Evolutionary conservation across 345 rosid genomes (phyloP), one percentile per base, ranked within the genome.

Genomic region (Acer yangbiense): DNA sequence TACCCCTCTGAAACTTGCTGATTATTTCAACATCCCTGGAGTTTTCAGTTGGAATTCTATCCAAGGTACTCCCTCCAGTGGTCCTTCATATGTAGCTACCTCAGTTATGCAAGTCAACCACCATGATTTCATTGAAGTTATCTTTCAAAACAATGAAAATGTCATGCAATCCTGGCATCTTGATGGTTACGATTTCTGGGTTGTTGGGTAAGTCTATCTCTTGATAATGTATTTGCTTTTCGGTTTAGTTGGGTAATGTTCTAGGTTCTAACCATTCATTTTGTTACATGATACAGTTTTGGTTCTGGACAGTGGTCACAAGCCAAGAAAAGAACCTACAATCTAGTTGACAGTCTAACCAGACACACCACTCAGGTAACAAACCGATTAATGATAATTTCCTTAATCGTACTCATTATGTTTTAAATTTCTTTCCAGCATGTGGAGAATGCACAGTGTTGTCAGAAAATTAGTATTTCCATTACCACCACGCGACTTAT

Each of bases 101-200:
- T 88, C 97, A 6, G 97, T 93, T 64, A 71, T 95, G 78, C 84
- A 85, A 54, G 58, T 85, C 18, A 69, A 80, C 39, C 95, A 83
- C 48, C 97, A 91, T 69, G 91, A 89, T 73, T 95, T 89, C 66
- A 68, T 91, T 7, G 98, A 95, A 80, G 77, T 95, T 17, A 85
- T 95, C 64, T 91, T 95, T 64, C 94, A 95, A 66, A 93, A 95
- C 89, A 89, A 75, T 55, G 97, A 93, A 78, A 83, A 84, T 9
- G 11, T 83, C 2, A 78, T 89, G 82, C 98, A 95, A 78, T 90
- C 98, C 77, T 95, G 98, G 98, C 98, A 95, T 79, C 95, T 93
- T 57, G 98, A 95, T 78, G 98, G 98, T 50, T 95, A 91, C 73
- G 98, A 93, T 83, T 93, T 93, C 83, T 93, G 97, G 97, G 97